phyloP scores from a whole-genome alignment of 1,284 basidiomycete species.

The Termitomyces sp. region DNA sequence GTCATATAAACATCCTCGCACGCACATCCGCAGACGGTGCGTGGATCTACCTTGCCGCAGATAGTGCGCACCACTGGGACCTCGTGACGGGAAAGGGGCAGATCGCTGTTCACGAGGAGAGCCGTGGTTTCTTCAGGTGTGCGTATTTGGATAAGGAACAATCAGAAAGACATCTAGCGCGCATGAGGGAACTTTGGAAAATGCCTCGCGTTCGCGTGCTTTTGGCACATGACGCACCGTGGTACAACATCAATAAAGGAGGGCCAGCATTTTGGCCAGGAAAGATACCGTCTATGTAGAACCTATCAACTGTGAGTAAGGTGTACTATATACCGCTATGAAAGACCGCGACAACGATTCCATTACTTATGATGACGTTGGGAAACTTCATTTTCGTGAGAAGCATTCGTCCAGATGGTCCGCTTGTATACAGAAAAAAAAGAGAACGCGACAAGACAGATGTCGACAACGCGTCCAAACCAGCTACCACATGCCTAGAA shows the following conservation, averaged over 20 bases:
- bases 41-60: constrained; percentile 56
- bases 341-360: background rate
- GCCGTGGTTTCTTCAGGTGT: constrained; percentile 28
- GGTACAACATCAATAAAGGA: constrained; percentile 45
- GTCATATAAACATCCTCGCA: constrained; percentile 50
- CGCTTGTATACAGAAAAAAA: background rate
- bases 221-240: constrained; percentile 49
- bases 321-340: background rate
- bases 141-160: constrained; percentile 39
- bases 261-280: constrained; percentile 39
- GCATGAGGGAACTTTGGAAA: constrained; percentile 35
- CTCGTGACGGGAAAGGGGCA: constrained; percentile 42
- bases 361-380: too few species aligned
- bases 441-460: background rate
- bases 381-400: background rate
- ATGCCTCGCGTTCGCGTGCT: constrained; percentile 41
- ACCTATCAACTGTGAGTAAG: background rate
- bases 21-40: constrained; percentile 51
- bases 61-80: constrained; percentile 51
- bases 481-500: too few species aligned
- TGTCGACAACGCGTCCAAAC: background rate
- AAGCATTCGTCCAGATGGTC: background rate
- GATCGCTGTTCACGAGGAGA: constrained; percentile 31
- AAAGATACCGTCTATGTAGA: constrained; percentile 29
- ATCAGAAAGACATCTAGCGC: constrained; percentile 38